Evolutionary conservation across 2,329 filamentous ascomycete species (phyloP).

Genomic region (Pestalotiopsis fici): DNA sequence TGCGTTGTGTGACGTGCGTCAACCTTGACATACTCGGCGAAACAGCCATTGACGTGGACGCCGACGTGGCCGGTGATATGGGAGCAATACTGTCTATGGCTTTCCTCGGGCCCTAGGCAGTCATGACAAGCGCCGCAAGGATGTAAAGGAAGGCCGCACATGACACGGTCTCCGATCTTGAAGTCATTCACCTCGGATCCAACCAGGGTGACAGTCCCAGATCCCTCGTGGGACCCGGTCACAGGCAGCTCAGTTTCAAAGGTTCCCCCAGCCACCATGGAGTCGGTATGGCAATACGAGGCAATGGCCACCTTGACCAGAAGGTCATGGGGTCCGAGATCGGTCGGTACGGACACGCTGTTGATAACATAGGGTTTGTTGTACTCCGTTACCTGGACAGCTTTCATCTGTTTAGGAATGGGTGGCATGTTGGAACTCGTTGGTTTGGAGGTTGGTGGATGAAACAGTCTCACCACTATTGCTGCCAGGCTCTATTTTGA

Average conservation of each 20-base stretch:
- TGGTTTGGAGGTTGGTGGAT: neutral
- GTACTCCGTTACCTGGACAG: constrained; percentile 38
- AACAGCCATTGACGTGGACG: constrained; percentile 52
- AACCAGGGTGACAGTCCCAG: constrained; percentile 52
- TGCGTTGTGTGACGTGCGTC: constrained; percentile 46
- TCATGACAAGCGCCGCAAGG: constrained; percentile 54
- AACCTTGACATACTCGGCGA: constrained; percentile 56
- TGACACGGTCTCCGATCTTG: constrained; percentile 53
- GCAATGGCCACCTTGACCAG: constrained; percentile 61
- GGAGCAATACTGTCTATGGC: constrained; percentile 54
- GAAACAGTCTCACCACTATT: neutral
- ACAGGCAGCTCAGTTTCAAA: constrained; percentile 50
- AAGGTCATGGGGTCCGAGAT: constrained; percentile 52
- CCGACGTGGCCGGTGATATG: constrained; percentile 46
- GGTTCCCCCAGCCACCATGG: constrained; percentile 52
- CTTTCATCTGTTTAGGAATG: constrained; percentile 29
- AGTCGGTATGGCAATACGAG: constrained; percentile 64
- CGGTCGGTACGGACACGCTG: constrained; percentile 46
- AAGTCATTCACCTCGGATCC: constrained; percentile 44
- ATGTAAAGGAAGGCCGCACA: constrained; percentile 54
- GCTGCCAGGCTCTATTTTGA: neutral
- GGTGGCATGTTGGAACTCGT: neutral
- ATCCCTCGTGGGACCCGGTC: constrained; percentile 58
- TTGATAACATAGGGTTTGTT: constrained; percentile 56
- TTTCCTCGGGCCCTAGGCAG: constrained; percentile 48